These are phyloP conservation scores for Trametes meyenii DNA, from an alignment of 768 basidiomycete genomes.

Conservation along the genomic window DNA sequence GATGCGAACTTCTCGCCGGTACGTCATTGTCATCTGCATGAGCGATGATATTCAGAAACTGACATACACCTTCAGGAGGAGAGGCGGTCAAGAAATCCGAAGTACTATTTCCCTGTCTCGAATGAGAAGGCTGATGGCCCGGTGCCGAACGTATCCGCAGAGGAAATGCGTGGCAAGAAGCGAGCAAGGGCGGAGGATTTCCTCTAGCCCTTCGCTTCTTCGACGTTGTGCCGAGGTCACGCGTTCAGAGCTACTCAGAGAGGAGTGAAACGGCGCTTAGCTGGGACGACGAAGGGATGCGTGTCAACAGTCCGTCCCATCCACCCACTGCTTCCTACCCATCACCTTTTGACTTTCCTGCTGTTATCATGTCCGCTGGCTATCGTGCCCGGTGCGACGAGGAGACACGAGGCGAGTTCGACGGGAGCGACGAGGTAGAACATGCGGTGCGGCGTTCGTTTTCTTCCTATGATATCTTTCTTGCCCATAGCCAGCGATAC, in stretches of 20 bases:
- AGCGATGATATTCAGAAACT: conserved; percentile 1
- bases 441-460: conserved; percentile 28
- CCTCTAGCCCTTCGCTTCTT: conserved; percentile 44
- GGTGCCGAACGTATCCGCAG: conserved; percentile 36
- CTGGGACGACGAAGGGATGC: conserved; percentile 14
- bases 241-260: no score
- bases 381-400: not conserved
- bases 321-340: conserved; percentile 25
- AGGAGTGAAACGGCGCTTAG: conserved; percentile 5
- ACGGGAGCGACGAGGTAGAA: conserved; percentile 1
- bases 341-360: conserved; percentile 27
- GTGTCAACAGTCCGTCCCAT: conserved; percentile 37
- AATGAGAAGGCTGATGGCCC: conserved; percentile 42
- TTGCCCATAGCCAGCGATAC: conserved; percentile 16
- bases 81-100: conserved; percentile 63
- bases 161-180: conserved; percentile 80
- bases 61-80: conserved; percentile 60
- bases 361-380: conserved; percentile 1
- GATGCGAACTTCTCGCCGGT: conserved; percentile 84
- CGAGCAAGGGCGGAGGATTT: conserved; percentile 87
- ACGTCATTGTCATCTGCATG: conserved; percentile 31
- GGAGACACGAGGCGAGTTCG: not conserved
- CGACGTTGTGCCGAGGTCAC: not conserved
- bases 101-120: conserved; percentile 54
- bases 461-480: conserved; percentile 19